Percentiles rank a stretch among this genome's conserved stretches.
Conservation (phyloP, 2,329 filamentous ascomycete species). For the Thyridium curvatum region DNA sequence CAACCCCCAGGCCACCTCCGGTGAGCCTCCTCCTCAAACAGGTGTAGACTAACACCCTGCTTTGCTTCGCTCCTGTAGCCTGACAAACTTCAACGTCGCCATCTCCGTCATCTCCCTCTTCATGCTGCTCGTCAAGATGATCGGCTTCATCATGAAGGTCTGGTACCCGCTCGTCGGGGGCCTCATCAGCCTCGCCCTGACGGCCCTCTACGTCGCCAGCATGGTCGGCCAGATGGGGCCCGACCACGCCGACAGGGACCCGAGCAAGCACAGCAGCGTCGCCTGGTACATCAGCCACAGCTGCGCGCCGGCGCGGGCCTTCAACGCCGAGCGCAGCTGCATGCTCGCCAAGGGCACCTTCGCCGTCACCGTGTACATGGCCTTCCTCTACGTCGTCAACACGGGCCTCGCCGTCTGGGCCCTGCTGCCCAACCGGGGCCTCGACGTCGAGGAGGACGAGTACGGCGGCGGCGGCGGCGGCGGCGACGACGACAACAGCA, state of each 20-base stretch:
- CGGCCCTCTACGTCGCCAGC: conserved; percentile 58
- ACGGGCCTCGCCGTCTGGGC: conserved; percentile 53
- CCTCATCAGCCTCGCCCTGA: conserved; percentile 49
- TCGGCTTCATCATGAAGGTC: conserved; percentile 63
- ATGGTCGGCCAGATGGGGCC: conserved; percentile 67
- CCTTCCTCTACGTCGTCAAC: conserved; percentile 56
- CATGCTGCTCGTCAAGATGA: conserved; percentile 64
- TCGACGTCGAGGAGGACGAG: conserved; percentile 39
- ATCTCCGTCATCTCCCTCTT: conserved; percentile 73
- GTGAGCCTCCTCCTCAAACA: too few species aligned
- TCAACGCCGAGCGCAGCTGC: conserved; percentile 52
- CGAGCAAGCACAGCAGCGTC: conserved; percentile 50
- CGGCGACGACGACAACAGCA: conserved; percentile 23
- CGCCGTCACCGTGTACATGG: conserved; percentile 57
- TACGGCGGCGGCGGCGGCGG: conserved; percentile 27
- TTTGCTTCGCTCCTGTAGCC: too few species aligned
- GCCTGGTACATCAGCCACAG: conserved; percentile 72
- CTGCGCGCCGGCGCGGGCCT: conserved; percentile 54
- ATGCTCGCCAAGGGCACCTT: conserved; percentile 62
- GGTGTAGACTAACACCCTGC: too few species aligned
- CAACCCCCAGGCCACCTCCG: background rate
- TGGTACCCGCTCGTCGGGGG: conserved; percentile 62
- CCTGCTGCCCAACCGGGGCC: conserved; percentile 48
- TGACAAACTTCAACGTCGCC: conserved; percentile 71
- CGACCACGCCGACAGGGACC: conserved; percentile 56